Conservation (phyloP, 192 early-diverging fungal species). For the Pecoramyces ruminantium region DNA sequence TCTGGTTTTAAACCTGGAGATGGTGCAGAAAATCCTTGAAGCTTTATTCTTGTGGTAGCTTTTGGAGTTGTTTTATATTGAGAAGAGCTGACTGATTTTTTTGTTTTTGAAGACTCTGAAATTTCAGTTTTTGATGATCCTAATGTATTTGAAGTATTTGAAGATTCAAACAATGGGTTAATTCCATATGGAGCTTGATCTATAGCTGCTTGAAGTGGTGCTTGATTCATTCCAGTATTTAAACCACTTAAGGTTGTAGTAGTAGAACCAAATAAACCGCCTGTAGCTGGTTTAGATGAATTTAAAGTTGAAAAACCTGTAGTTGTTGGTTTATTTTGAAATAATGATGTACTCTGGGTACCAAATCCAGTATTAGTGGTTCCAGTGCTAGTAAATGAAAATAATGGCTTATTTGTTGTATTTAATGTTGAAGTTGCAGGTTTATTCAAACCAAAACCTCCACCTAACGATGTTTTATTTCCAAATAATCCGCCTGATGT, state of each 20-base stretch:
- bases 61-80: conserved; percentile 61
- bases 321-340: neutral
- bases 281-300: neutral
- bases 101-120: conserved; percentile 14
- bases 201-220: conserved; percentile 47
- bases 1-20: conserved; percentile 9
- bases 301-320: neutral
- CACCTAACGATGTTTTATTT: neutral
- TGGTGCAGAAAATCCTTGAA: conserved; percentile 50
- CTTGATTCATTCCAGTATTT: neutral
- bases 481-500: neutral
- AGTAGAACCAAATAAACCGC: conserved; percentile 11
- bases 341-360: neutral
- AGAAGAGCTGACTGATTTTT: conserved; percentile 53
- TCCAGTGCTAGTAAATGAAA: neutral
- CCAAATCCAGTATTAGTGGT: neutral
- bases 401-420: neutral
- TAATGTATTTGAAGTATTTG: conserved; percentile 6
- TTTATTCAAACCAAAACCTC: neutral
- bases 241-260: conserved; percentile 4
- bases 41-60: conserved; percentile 45
- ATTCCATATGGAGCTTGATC: conserved; percentile 76
- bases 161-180: conserved; percentile 54
- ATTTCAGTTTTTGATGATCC: conserved; percentile 6
- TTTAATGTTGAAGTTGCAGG: neutral